Base-by-base conservation (phyloP, 495 filamentous ascomycete genomes). In the Annulohypoxylon moriforme region DNA sequence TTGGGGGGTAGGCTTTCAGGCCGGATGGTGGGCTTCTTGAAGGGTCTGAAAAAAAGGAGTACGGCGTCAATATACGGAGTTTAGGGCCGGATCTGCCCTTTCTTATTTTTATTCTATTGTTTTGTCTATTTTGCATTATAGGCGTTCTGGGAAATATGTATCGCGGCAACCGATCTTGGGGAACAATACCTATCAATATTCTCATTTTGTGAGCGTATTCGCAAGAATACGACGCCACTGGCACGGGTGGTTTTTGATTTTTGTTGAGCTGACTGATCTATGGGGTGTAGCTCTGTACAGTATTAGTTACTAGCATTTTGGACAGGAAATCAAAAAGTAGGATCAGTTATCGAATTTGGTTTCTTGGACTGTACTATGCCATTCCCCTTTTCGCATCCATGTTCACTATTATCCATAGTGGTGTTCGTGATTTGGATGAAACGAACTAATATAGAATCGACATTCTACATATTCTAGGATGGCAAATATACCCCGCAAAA, bases 1-100 rank as follows among this genome's bases (percentile, higher is more conserved):
- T 42, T 16, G 50, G 29, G 16, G 42, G 49, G 24, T 33, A 20
- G 16, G 71, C 71, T 73, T 56, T 62, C 34, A 73, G 66, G 66
- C 42, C 44, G 53, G 25, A 38, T 9, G 40, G 10, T 27, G 20
- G 50, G 20, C 14, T 47, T 42, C 27, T 53, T 59, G 13, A 25
- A 10, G 8, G 40, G 50, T 13, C 10, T 52, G 47, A 49, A 67
- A 69, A 67, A 69, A 73, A 69, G 57, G 66, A 14, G 50, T 27
- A 64, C 44, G 66, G 71, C 33, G 71, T 67, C 20, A 42, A 57
- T 3, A 8, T 33, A 8, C 3, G 53, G 64, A 49, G 49, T 68
- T 46, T 22, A 3, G 49, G 33, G 13, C 18, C 47, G 18, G 18
- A 22, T 50, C 7, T 50, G 9, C 16, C 24, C 24, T 50, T 25